Conservation (phyloP, 257 asterid species). For the Solanum ossicruentum region DNA sequence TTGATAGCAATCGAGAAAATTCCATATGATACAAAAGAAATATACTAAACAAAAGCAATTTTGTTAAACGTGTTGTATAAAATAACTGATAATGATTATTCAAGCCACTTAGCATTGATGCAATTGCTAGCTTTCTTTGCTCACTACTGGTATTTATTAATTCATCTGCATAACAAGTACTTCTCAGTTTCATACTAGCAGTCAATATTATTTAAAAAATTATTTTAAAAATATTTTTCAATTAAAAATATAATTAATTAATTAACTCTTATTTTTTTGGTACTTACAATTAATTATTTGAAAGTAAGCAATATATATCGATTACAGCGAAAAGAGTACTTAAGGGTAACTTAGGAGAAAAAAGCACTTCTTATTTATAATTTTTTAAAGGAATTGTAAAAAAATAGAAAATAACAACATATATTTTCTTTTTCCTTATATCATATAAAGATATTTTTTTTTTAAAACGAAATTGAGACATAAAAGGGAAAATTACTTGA, state of each 20-base stretch:
- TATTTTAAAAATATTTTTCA: not conserved
- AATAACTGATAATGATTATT: not conserved
- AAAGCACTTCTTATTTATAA: no score
- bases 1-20: not conserved
- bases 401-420: no score
- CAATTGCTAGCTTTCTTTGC: not conserved
- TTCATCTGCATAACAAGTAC: not conserved
- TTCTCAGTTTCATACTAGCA: not conserved
- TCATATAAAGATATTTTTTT: not conserved
- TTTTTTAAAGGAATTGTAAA: no score
- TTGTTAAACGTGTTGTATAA: not conserved
- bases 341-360: no score
- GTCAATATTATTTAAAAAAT: not conserved
- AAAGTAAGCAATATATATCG: no score
- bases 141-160: not conserved
- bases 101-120: conserved; percentile 1
- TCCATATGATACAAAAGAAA: not conserved
- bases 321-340: no score
- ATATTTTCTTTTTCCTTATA: not conserved
- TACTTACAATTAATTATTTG: no score
- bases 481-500: not conserved
- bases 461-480: not conserved
- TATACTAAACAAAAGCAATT: not conserved
- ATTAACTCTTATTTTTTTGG: no score
- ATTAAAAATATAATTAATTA: no score